Conservation (phyloP, 768 basidiomycete genomes). For the Kwoniella sp. region DNA sequence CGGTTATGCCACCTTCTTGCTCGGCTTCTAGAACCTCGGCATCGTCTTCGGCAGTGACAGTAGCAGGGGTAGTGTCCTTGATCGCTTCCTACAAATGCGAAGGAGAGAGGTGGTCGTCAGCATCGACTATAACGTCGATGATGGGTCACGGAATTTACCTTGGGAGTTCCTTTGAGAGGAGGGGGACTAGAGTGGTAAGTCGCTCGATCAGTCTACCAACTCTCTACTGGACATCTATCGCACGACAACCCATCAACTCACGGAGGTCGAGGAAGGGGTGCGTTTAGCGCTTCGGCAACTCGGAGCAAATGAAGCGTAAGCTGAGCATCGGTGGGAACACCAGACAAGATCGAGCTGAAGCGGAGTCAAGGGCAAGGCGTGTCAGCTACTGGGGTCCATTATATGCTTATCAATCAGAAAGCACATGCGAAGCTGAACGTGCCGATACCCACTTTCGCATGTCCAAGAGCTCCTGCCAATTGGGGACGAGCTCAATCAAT, state of each 20-base stretch:
- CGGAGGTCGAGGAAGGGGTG: constrained; percentile 54
- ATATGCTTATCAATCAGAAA: too few species aligned
- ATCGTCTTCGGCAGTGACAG: constrained; percentile 48
- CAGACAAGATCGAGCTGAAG: constrained; percentile 53
- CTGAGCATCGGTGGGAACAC: constrained; percentile 58
- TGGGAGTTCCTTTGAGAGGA: constrained; percentile 51
- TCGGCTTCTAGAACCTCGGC: constrained; percentile 50
- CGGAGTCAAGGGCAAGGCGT: too few species aligned
- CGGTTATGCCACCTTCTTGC: constrained; percentile 52
- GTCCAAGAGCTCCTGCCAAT: constrained; percentile 57
- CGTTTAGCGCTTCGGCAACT: constrained; percentile 50
- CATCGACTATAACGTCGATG: not conserved
- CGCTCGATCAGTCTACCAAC: constrained; percentile 19
- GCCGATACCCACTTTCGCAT: constrained; percentile 53
- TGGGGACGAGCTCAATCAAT: constrained; percentile 54
- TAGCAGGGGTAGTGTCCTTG: constrained; percentile 47
- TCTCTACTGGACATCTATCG: not conserved
- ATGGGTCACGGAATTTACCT: constrained; percentile 23
- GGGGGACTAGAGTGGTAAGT: constrained; percentile 34
- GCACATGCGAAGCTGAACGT: too few species aligned
- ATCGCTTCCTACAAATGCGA: constrained; percentile 41
- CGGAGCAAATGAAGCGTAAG: constrained; percentile 57
- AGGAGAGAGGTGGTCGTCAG: constrained; percentile 2
- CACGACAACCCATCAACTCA: constrained; percentile 20
- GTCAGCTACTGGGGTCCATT: not conserved